Conservation (phyloP, 208 protist genomes). For the Leishmania braziliensis region DNA sequence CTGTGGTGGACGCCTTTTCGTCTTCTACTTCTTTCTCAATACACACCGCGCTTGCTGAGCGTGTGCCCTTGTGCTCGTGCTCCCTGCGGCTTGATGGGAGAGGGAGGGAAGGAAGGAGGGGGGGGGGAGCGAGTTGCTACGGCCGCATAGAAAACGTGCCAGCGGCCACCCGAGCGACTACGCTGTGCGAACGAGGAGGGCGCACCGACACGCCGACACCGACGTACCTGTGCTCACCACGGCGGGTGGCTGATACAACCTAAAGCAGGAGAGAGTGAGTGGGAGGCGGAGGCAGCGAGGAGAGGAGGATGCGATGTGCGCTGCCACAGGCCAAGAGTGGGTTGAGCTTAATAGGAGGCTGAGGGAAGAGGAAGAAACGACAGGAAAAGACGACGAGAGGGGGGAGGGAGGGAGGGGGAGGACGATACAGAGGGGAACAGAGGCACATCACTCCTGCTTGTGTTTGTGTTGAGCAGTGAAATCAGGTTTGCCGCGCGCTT, state of each 20-base stretch:
- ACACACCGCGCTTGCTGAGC: background rate
- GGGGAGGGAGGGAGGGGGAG: background rate
- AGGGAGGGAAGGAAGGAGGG: background rate
- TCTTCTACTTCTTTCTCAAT: background rate
- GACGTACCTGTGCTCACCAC: background rate
- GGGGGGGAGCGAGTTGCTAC: background rate
- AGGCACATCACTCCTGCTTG: background rate
- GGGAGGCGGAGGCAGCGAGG: background rate
- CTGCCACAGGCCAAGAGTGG: background rate
- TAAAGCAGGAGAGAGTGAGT: background rate
- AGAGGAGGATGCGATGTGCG: background rate
- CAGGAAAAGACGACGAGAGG: background rate
- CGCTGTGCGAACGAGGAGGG: background rate
- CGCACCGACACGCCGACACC: no score
- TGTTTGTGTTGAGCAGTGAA: background rate
- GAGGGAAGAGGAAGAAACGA: background rate
- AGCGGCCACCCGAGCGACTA: background rate
- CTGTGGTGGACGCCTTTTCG: background rate
- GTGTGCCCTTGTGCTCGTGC: background rate
- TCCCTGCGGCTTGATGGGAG: background rate
- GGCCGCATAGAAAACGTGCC: background rate
- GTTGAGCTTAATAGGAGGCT: background rate
- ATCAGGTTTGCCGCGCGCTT: no score
- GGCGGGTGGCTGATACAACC: background rate
- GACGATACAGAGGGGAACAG: background rate